Percentiles rank a stretch among this genome's conserved stretches.
Conservation (phyloP, 2,329 filamentous ascomycete species). For the Conoideocrella luteorostrata region DNA sequence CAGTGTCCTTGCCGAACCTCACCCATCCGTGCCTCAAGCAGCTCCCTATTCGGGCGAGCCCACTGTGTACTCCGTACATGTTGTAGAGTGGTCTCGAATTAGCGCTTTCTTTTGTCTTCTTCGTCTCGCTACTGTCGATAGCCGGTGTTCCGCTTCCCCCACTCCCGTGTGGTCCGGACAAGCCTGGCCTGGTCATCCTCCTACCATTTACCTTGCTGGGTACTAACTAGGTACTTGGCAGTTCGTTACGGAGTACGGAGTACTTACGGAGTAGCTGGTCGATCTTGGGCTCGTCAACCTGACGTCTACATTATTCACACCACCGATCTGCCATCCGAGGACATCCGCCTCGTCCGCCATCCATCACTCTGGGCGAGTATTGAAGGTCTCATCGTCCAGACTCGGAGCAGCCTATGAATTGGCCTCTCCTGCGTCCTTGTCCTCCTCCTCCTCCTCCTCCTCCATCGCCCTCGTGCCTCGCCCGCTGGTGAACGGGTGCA, state of each 20-base stretch:
- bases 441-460: conserved; percentile 13
- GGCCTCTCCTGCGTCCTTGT: conserved; percentile 9
- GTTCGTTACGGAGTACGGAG: no score
- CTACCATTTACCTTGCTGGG: no score
- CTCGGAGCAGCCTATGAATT: conserved; percentile 13
- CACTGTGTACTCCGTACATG: no score
- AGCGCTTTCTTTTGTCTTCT: no score
- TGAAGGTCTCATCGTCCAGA: not conserved
- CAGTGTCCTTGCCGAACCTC: no score
- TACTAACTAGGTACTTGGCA: no score
- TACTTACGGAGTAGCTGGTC: not conserved
- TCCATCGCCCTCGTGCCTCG: not conserved
- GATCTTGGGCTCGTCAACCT: conserved; percentile 1
- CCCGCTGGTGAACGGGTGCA: conserved; percentile 2
- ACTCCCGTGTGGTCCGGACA: conserved; percentile 10
- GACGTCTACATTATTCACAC: conserved; percentile 7
- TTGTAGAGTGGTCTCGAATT: no score
- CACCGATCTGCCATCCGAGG: conserved; percentile 1
- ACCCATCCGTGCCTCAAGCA: no score
- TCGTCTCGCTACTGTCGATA: conserved; percentile 5
- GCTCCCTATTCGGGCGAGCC: no score
- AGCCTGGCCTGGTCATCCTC: conserved; percentile 3
- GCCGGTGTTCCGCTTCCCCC: conserved; percentile 10
- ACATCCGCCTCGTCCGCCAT: conserved; percentile 5
- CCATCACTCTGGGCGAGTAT: not conserved